Evolutionary conservation across 1,284 basidiomycete species (phyloP), one percentile per base, ranked within the genome.

Genomic region (Austroboletus novae-zelandiae): DNA sequence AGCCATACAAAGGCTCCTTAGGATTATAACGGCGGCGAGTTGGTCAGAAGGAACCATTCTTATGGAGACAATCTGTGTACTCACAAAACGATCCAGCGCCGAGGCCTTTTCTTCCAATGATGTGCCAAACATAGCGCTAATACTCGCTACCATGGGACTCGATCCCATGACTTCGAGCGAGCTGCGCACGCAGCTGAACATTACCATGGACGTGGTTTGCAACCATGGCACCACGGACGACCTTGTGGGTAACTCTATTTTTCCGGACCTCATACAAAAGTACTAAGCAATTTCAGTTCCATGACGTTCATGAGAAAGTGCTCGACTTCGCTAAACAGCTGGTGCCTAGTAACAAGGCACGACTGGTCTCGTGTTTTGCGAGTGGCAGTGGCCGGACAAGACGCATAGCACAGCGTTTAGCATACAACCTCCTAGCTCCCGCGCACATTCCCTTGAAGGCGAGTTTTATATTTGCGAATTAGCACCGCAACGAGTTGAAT

Each of bases 341-440:
- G 18, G 61, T 61, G 20, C 64, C 74, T 29, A 52, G 67, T 35
- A 78, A 80, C 54, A 77, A 81, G 61, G 72, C 73, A 3, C 67
- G 70, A 48, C 58, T 83, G 7, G 48, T 86, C 13, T 74, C 75
- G 2, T 69, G 81, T 48, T 69, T 89, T n/a, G 72, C 74, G 5
- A 71, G 73, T 42, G 79, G 79, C 5, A 73, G 75, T 42, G 70
- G 71, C 7, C 71, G 73, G n/a, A 72, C 78, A 25, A 69, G 71
- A 41, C 76, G 78, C 14, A 76, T 89, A 40, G 79, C 81, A 17
- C 74, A 78, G 45, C 77, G 74, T 66, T 61, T 86, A 30, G 83
- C 84, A 0, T 69, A 70, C 68, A 75, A 53, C 58, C 68, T 58
- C 59, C 78, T 57, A 56, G 79, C 64, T 70, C 32, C 66, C 58